Conservation (phyloP, 2,329 filamentous ascomycete genomes). For the Chaetomium sp. region DNA sequence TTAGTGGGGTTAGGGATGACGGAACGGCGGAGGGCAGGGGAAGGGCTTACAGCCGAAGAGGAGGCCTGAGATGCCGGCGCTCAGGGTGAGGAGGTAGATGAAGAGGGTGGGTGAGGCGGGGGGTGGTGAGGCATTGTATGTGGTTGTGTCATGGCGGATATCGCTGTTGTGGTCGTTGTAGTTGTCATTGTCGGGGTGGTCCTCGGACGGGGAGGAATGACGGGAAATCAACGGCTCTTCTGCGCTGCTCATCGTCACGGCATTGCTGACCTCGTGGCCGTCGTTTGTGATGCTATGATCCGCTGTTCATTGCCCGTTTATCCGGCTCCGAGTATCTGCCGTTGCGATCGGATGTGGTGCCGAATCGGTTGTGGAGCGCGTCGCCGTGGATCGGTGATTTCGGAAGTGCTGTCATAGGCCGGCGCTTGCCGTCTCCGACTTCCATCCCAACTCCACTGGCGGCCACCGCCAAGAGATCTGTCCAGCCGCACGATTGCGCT, state of each 20-base stretch:
- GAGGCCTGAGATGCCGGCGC: slow-evolving; percentile 67
- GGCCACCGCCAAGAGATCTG: slow-evolving; percentile 23
- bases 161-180: slow-evolving; percentile 1
- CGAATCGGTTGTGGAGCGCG: background rate
- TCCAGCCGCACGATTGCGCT: slow-evolving; percentile 14
- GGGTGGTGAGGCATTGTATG: slow-evolving; percentile 9
- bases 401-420: background rate
- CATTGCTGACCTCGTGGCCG: background rate
- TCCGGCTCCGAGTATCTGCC: background rate
- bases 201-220: slow-evolving; percentile 5
- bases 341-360: background rate
- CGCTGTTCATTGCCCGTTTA: background rate
- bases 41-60: slow-evolving; percentile 64
- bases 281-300: background rate
- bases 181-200: slow-evolving; percentile 4
- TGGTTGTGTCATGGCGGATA: slow-evolving; percentile 7
- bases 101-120: slow-evolving; percentile 49
- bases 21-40: background rate
- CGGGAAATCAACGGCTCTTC: slow-evolving; percentile 34
- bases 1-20: background rate
- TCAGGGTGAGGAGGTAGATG: slow-evolving; percentile 63
- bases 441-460: background rate
- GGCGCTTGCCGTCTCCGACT: slow-evolving; percentile 13
- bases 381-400: background rate
- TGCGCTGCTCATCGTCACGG: slow-evolving; percentile 30